Percentiles rank a stretch among this genome's conserved stretches.
Evolutionary conservation across 2,329 filamentous ascomycete genomes (phyloP).

Genomic region (Dactylella cylindrospora): DNA sequence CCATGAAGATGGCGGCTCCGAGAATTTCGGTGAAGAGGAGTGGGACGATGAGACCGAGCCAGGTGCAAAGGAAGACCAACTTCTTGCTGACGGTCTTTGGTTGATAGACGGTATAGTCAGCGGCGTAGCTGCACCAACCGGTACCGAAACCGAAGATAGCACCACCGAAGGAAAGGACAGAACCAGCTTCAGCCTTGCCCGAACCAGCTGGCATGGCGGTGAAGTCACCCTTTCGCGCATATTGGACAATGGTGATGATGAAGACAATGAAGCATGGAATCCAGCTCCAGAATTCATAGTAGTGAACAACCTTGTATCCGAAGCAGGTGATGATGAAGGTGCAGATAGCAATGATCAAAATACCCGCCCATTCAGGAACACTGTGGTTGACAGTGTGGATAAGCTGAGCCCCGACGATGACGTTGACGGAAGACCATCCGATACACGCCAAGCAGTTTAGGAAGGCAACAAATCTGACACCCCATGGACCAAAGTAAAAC

Average conservation of each 20-base stretch:
- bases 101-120: conserved; percentile 80
- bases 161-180: conserved; percentile 66
- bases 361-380: conserved; percentile 72
- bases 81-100: conserved; percentile 62
- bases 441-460: conserved; percentile 71
- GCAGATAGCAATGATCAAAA: conserved; percentile 69
- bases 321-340: conserved; percentile 72
- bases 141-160: conserved; percentile 69
- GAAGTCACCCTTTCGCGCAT: conserved; percentile 68
- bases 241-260: conserved; percentile 66
- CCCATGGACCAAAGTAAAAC: conserved; percentile 73
- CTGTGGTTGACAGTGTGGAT: conserved; percentile 70
- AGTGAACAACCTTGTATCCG: conserved; percentile 73
- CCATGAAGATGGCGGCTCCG: conserved; percentile 69
- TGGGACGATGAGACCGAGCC: conserved; percentile 68
- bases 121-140: conserved; percentile 73
- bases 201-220: conserved; percentile 62
- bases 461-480: conserved; percentile 69
- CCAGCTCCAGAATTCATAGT: conserved; percentile 75
- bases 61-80: conserved; percentile 70
- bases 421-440: conserved; percentile 76
- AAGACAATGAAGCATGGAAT: conserved; percentile 73
- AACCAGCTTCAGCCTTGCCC: conserved; percentile 63
- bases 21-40: conserved; percentile 74
- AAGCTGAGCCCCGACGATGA: conserved; percentile 76